Percentiles rank a stretch among this genome's conserved stretches.
Conservation (phyloP, 2,329 filamentous ascomycete genomes). For the Cladosporium sp. region DNA sequence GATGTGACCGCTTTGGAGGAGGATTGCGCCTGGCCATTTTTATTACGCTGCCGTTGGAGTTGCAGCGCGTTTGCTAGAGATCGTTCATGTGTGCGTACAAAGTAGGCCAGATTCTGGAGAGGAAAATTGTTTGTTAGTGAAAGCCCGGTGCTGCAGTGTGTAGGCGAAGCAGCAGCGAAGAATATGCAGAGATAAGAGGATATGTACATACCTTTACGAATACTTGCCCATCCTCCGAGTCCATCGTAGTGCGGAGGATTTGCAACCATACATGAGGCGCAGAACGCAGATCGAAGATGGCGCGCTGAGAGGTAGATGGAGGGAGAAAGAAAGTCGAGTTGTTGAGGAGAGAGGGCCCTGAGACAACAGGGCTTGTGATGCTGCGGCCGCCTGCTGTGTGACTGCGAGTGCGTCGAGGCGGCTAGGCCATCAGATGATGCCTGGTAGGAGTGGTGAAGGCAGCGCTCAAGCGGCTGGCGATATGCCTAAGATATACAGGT, state of each 20-base stretch:
- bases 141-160: background rate
- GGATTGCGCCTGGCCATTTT: constrained; percentile 48
- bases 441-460: constrained; percentile 1
- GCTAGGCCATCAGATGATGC: constrained; percentile 13
- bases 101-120: constrained; percentile 82
- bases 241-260: constrained; percentile 50
- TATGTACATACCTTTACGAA: constrained; percentile 70
- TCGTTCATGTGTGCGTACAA: constrained; percentile 96
- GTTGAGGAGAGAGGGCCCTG: no score
- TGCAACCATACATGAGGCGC: constrained; percentile 21
- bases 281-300: constrained; percentile 12
- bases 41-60: constrained; percentile 67
- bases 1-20: constrained; percentile 63
- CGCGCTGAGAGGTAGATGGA: constrained; percentile 7
- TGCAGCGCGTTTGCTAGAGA: constrained; percentile 94
- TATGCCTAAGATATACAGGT: background rate
- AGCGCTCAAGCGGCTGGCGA: background rate
- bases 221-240: constrained; percentile 83
- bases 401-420: constrained; percentile 10
- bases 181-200: no score
- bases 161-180: background rate
- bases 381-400: constrained; percentile 10
- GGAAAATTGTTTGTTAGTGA: constrained; percentile 1
- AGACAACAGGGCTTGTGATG: background rate
- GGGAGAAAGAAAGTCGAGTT: background rate